Conservation (phyloP, 1,284 basidiomycete genomes). For the Leccinum pachyderme region DNA sequence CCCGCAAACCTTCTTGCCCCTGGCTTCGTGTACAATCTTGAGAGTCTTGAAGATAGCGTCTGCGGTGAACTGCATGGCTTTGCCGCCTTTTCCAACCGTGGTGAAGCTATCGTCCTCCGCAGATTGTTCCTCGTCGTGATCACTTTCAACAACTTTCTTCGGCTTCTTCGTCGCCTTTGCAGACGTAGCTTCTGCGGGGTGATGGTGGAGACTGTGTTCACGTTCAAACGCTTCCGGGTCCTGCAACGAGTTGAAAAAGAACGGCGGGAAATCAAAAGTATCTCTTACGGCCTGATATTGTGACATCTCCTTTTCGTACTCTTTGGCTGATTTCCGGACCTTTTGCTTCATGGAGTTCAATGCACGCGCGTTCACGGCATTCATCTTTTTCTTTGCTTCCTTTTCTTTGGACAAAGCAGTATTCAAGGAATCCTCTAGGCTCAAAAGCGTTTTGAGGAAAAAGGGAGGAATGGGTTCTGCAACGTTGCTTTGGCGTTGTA, state of each 20-base stretch:
- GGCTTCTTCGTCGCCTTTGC: slow-evolving; percentile 43
- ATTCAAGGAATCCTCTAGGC: slow-evolving; percentile 78
- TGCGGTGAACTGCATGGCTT: slow-evolving; percentile 78
- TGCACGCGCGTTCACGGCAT: slow-evolving; percentile 90
- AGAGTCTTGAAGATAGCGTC: slow-evolving; percentile 95
- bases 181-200: slow-evolving; percentile 47
- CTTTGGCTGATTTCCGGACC: slow-evolving; percentile 88
- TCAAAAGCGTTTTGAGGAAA: slow-evolving; percentile 78
- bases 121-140: slow-evolving; percentile 44
- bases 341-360: slow-evolving; percentile 98
- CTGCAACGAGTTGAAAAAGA: slow-evolving; percentile 38
- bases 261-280: background rate
- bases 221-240: slow-evolving; percentile 88
- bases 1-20: slow-evolving; percentile 85
- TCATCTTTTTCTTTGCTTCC: slow-evolving; percentile 95
- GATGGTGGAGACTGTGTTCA: slow-evolving; percentile 58
- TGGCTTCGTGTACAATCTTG: slow-evolving; percentile 88
- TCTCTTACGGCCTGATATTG: slow-evolving; percentile 74
- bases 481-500: slow-evolving; percentile 85
- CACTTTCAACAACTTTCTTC: slow-evolving; percentile 36
- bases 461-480: slow-evolving; percentile 87
- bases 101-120: slow-evolving; percentile 74
- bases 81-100: slow-evolving; percentile 91
- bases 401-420: slow-evolving; percentile 82
- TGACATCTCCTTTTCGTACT: slow-evolving; percentile 82